A percentile compares a stretch with the other conserved stretches of the same genome.
phyloP scores from a whole-genome alignment of 352 stramenopile genomes.

The Phytophthora nicotianae region DNA sequence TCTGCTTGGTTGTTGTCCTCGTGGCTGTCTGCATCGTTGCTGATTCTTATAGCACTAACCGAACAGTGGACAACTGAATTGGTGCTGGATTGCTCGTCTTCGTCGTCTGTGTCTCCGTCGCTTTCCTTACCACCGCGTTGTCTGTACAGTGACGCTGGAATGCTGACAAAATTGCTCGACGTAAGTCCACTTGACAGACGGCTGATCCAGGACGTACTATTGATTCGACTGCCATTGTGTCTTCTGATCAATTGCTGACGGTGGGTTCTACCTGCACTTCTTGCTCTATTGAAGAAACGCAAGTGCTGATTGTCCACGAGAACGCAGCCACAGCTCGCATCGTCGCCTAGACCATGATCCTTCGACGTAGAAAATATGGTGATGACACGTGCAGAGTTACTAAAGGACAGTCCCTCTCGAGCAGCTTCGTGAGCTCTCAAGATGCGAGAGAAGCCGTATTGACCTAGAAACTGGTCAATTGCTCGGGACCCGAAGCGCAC shows the following conservation, averaged over 20 bases:
- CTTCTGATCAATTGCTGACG: slow-evolving; percentile 26
- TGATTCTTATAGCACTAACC: slow-evolving; percentile 6
- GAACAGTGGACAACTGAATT: slow-evolving; percentile 2
- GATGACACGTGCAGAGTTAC: slow-evolving; percentile 59
- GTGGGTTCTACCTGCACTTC: slow-evolving; percentile 17
- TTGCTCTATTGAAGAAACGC: slow-evolving; percentile 57
- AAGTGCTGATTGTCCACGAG: slow-evolving; percentile 72
- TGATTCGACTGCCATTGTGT: slow-evolving; percentile 5
- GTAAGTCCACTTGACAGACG: slow-evolving; percentile 12
- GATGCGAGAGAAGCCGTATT: slow-evolving; percentile 63
- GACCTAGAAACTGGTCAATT: slow-evolving; percentile 61
- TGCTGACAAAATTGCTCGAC: not conserved
- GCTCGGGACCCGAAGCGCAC: slow-evolving; percentile 80
- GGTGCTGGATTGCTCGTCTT: slow-evolving; percentile 8
- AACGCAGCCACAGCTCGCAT: slow-evolving; percentile 65
- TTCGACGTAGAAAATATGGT: slow-evolving; percentile 82
- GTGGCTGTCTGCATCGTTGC: slow-evolving; percentile 3
- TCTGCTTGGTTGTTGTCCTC: slow-evolving; percentile 39
- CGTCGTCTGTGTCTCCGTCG: slow-evolving; percentile 23
- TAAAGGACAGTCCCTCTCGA: slow-evolving; percentile 84
- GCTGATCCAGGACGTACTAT: slow-evolving; percentile 11
- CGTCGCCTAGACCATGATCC: slow-evolving; percentile 66
- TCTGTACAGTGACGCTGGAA: not conserved
- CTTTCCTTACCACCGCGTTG: not conserved
- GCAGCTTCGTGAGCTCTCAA: slow-evolving; percentile 78